These are phyloP conservation scores for Exophiala xenobiotica DNA, from an alignment of 2,329 filamentous ascomycete species.

Conservation along the genomic window DNA sequence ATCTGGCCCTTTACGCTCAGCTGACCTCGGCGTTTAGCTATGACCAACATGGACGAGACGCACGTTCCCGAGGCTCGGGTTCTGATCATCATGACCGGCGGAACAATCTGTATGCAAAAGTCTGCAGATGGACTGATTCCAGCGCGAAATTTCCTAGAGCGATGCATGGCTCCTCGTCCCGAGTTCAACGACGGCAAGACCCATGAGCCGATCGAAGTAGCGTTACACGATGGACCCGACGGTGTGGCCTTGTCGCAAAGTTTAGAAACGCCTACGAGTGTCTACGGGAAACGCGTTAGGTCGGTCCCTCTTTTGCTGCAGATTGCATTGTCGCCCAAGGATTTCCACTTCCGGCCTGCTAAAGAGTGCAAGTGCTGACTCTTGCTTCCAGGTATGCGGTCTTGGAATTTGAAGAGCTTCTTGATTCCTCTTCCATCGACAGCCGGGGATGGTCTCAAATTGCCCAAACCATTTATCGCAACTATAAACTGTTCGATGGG, in stretches of 20 bases:
- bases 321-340: no score
- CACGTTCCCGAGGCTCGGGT: conserved; percentile 70
- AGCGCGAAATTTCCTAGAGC: conserved; percentile 74
- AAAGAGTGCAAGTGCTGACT: no score
- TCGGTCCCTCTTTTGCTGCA: conserved; percentile 12
- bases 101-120: conserved; percentile 82
- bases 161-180: conserved; percentile 76
- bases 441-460: conserved; percentile 84
- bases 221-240: conserved; percentile 51
- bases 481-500: conserved; percentile 85
- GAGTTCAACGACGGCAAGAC: conserved; percentile 79
- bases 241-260: conserved; percentile 56
- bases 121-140: conserved; percentile 78
- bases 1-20: neutral
- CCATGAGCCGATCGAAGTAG: conserved; percentile 56
- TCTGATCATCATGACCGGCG: conserved; percentile 84
- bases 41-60: conserved; percentile 16
- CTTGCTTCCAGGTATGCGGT: conserved; percentile 60
- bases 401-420: conserved; percentile 77
- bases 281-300: conserved; percentile 76
- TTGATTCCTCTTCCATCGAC: conserved; percentile 89
- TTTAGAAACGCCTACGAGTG: conserved; percentile 74
- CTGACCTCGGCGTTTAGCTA: conserved; percentile 12
- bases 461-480: conserved; percentile 72
- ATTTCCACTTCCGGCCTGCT: no score